These are phyloP conservation scores for Picochlorum sp. DNA, from an alignment of 139 green algal genomes.

Conservation along the genomic window DNA sequence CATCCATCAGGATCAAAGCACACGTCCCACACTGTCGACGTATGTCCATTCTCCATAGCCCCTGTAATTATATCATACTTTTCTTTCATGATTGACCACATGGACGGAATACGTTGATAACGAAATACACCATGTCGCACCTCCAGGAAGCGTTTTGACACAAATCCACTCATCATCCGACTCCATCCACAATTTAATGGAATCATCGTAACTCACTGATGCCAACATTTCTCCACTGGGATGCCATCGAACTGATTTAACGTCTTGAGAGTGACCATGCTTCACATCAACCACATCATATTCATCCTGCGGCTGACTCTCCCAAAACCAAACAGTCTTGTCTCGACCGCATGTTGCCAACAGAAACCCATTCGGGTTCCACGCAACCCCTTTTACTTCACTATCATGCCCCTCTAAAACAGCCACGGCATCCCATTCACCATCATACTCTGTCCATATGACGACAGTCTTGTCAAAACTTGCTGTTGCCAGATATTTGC, in stretches of 20 bases:
- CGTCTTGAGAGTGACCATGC: conserved; percentile 82
- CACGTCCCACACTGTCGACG: conserved; percentile 78
- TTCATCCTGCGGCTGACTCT: conserved; percentile 66
- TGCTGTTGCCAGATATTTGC: conserved; percentile 65
- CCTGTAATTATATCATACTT: not conserved
- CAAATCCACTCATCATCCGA: conserved; percentile 83
- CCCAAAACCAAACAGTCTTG: conserved; percentile 96
- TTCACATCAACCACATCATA: conserved; percentile 96
- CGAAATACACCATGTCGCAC: conserved; percentile 1
- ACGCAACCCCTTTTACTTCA: conserved; percentile 91
- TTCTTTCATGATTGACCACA: too few relatives aligned
- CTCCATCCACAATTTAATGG: conserved; percentile 78
- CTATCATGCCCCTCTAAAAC: conserved; percentile 89
- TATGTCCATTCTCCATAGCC: conserved; percentile 45
- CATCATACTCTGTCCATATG: conserved; percentile 69
- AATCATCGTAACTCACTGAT: conserved; percentile 86
- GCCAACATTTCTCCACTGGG: conserved; percentile 71
- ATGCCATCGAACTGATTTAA: conserved; percentile 92
- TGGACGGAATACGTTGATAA: not conserved
- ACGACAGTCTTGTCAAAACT: conserved; percentile 82
- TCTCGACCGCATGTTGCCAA: conserved; percentile 91
- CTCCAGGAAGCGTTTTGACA: conserved; percentile 66
- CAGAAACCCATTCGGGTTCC: conserved; percentile 61
- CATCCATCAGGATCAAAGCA: conserved; percentile 53
- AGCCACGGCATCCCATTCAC: conserved; percentile 68